Percentiles rank a stretch among this genome's conserved stretches.
Conservation (phyloP, 2,329 filamentous ascomycete species). For the Hypoxylon sp. region DNA sequence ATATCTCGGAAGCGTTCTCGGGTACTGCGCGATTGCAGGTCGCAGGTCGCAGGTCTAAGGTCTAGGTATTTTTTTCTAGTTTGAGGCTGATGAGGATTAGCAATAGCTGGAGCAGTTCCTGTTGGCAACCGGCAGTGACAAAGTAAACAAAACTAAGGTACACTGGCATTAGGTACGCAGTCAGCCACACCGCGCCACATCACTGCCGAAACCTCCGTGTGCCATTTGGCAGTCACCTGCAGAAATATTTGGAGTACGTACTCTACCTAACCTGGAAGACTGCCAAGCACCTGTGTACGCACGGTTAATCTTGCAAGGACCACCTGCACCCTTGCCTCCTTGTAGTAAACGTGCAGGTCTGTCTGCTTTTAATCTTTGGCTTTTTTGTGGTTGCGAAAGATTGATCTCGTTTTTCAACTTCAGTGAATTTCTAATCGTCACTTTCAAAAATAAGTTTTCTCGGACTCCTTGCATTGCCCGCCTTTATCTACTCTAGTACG, state of each 20-base stretch:
- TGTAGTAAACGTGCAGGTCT: too few species aligned
- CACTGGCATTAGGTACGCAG: constrained; percentile 8
- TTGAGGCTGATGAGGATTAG: constrained; percentile 12
- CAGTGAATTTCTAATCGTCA: background rate
- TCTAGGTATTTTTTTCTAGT: background rate
- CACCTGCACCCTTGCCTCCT: background rate
- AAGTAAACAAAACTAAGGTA: constrained; percentile 42
- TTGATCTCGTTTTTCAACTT: background rate
- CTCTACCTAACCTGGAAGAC: too few species aligned
- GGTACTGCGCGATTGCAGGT: constrained; percentile 2
- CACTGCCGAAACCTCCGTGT: too few species aligned
- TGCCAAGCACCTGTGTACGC: background rate
- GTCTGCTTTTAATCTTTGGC: too few species aligned
- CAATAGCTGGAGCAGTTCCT: constrained; percentile 19
- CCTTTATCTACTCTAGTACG: background rate
- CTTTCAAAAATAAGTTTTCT: background rate
- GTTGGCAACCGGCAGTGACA: constrained; percentile 36
- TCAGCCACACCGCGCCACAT: background rate
- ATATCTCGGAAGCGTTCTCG: background rate
- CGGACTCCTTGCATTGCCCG: background rate
- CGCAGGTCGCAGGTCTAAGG: too few species aligned
- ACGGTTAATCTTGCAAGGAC: too few species aligned
- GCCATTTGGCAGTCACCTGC: background rate
- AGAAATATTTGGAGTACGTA: background rate
- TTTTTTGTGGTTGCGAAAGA: too few species aligned